Percentiles rank a stretch among this genome's conserved stretches.
Conservation (phyloP, 2,329 filamentous ascomycete species). For the Colletotrichum sp. region DNA sequence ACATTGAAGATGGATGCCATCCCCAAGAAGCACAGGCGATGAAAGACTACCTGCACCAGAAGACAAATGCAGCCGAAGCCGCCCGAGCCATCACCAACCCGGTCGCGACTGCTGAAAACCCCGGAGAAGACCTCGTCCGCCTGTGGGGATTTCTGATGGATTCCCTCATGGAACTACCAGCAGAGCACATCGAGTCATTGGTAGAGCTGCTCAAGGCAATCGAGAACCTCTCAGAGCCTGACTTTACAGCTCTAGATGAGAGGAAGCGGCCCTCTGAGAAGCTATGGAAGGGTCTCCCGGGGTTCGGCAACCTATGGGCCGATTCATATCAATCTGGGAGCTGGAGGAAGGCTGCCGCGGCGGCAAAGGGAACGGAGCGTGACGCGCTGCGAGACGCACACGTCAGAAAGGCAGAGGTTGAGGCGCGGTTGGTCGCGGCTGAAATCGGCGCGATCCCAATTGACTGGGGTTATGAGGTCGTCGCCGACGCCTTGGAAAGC, state of each 20-base stretch:
- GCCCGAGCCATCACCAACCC: not conserved
- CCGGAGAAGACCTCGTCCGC: not conserved
- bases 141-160: not conserved
- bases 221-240: not conserved
- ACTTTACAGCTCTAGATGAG: not conserved
- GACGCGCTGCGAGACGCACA: not conserved
- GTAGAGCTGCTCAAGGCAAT: not conserved
- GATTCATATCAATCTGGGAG: not conserved
- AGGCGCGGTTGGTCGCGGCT: not conserved
- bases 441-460: not conserved
- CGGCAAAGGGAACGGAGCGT: accelerated
- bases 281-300: not conserved
- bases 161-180: not conserved
- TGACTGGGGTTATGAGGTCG: not conserved
- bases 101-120: not conserved
- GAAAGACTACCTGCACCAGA: not conserved
- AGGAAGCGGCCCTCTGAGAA: not conserved
- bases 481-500: not conserved
- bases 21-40: not conserved
- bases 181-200: not conserved
- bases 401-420: not conserved
- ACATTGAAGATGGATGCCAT: not conserved
- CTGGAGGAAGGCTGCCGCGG: not conserved
- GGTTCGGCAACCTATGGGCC: not conserved
- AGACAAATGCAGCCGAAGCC: not conserved